These are phyloP conservation scores for Chamaecrista fasciculata DNA, from an alignment of 306 rosid genomes.

Conservation along the genomic window DNA sequence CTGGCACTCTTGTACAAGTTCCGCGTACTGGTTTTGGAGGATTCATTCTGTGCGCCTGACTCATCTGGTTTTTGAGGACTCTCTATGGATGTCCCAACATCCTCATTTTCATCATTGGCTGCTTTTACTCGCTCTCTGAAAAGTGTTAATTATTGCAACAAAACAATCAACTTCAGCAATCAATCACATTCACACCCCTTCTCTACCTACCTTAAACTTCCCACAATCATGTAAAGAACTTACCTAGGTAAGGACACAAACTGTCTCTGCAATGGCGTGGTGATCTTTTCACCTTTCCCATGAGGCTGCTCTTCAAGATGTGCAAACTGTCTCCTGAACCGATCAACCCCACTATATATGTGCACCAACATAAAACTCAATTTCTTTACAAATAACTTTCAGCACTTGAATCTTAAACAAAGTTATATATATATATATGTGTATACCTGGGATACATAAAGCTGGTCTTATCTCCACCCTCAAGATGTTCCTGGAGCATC, in stretches of 20 bases:
- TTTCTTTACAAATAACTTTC: background rate
- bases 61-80: background rate
- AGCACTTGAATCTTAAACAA: background rate
- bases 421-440: background rate
- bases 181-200: too few relatives aligned
- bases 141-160: background rate
- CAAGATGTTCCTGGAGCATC: constrained; percentile 91
- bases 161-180: too few relatives aligned
- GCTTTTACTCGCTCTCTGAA: constrained; percentile 76
- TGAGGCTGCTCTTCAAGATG: constrained; percentile 85
- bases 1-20: constrained; percentile 94
- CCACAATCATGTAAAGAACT: background rate
- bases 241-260: constrained; percentile 95
- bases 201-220: too few relatives aligned
- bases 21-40: constrained; percentile 47
- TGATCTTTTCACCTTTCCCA: constrained; percentile 72
- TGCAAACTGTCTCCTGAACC: constrained; percentile 95
- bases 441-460: constrained; percentile 96
- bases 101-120: constrained; percentile 40
- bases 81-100: constrained; percentile 36
- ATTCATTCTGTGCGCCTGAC: constrained; percentile 47
- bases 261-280: constrained; percentile 79
- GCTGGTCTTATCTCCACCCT: constrained; percentile 92
- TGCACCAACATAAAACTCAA: constrained; percentile 30
- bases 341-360: constrained; percentile 81